Percentiles rank a stretch among this genome's conserved stretches.
phyloP scores from a whole-genome alignment of 345 rosid species.

The Rhodamnia rubescens region DNA sequence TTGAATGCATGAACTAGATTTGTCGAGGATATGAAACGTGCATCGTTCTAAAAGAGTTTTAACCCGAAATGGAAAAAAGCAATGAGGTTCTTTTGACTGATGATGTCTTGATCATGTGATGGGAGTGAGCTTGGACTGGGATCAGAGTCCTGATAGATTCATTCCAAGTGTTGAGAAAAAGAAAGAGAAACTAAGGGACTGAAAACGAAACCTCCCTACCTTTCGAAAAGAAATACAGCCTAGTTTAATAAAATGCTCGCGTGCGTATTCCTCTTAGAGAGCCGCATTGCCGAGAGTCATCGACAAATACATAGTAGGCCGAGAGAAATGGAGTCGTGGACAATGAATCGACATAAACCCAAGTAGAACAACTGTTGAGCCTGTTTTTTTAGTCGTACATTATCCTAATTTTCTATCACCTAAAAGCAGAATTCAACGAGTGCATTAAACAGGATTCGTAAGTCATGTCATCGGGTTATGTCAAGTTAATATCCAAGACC shows the following conservation, averaged over 20 bases:
- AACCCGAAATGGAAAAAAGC: not conserved
- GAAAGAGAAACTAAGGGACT: not conserved
- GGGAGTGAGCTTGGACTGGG: not conserved
- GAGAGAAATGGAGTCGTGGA: not conserved
- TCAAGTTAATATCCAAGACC: not conserved
- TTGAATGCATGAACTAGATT: not conserved
- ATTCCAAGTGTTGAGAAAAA: not conserved
- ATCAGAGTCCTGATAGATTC: not conserved
- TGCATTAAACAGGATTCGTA: not conserved
- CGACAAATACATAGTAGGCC: not conserved
- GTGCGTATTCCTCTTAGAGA: not conserved
- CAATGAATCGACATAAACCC: not conserved
- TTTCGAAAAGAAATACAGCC: not conserved
- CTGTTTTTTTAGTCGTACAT: not conserved
- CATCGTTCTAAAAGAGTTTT: not conserved
- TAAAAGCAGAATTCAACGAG: not conserved
- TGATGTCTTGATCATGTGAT: not conserved
- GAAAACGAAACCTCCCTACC: constrained; percentile 1
- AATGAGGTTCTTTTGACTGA: not conserved
- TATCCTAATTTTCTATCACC: not conserved
- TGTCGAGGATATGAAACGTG: not conserved
- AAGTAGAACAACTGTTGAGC: not conserved
- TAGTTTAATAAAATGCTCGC: not conserved
- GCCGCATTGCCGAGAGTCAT: not conserved
- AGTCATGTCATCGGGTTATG: not conserved